Evolutionary conservation across 768 basidiomycete species (phyloP), one percentile per base, ranked within the genome.

Genomic region (Naganishia onofrii): DNA sequence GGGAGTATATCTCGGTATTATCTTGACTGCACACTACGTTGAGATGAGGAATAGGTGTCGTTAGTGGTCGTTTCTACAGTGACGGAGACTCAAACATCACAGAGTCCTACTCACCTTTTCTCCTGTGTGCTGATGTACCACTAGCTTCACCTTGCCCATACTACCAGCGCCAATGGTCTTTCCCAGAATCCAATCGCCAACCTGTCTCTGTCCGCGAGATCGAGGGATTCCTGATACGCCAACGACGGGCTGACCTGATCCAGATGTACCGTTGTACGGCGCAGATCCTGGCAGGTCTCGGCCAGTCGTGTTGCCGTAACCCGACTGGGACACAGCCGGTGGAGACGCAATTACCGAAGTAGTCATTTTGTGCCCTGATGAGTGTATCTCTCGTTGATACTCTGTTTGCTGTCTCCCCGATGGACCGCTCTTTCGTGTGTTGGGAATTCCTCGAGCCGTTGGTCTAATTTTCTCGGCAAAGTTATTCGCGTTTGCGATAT

Each of bases 101-200:
- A n/a, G 42, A 31, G 32, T 51, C 46, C 42, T 87, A 74, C 75
- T 44, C 15, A 94, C 95, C 88, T 94, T 95, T 82, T 97, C 94
- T 31, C 90, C 91, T 0, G 92, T 90, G 73, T 88, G 77, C 71
- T 89, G 90, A 81, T 94, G 92, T 23, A 89, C 89, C 2, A 92
- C 95, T 13, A 98, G 87, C 84, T 97, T 99, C 77, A 99, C 95
- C 81, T 97, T 97, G 74, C 95, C 95, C 95, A 99, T 99, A 80
- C 91, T 93, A 44, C 95, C 95, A 26, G 94, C 95, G 29, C 95
- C 95, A 51, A 99, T 85, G 5, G 95, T 96, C 86, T 97, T 98
- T 77, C 90, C 90, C 74, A 99, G 86, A 71, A 91, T 91, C 83
- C 96, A 99, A 79, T 97, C 93, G 36, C 94, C 95, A 19, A 99